Evolutionary conservation across 129 eudicot species (phyloP), one percentile per base, ranked within the genome.

Genomic region (Kitagawia praeruptora): DNA sequence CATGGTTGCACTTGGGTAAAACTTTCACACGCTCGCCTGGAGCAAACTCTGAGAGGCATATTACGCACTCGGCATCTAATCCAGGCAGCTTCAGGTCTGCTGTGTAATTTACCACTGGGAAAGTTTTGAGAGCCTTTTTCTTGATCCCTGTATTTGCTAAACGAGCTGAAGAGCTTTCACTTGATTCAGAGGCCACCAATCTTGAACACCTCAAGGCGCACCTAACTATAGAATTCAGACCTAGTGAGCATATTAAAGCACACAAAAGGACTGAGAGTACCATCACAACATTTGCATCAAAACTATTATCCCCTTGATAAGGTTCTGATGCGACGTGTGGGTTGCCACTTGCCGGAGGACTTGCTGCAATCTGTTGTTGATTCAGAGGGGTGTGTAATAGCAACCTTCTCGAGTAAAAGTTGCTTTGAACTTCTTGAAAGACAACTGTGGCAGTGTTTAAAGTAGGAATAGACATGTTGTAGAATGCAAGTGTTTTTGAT

Each of bases 261-360:
- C 97, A 93, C 46, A 93, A 76, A 69, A 93, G 96, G 46, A 93
- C 93, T 12, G 95, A 88, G 0, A 93, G 83, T 11, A 93, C 95
- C 98, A 91, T 87, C 8, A 91, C 95, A n/a, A 93, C 95, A 78
- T 93, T 93, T 25, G 95, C 89, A 69, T 93, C 97, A 41, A 93
- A 89, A n/a, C 83, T 83, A 85, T 81, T 90, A 56, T 83, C 85
- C 70, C 58, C 78, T 4, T 85, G 72, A 82, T 75, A 53, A 11
- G 85, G 84, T 58, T 76, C 74, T 37, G 88, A 82, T 14, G 80
- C n/a, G 41, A 37, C 58, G 21, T 63, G 81, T 47, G 19, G 5
- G 58, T 40, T 61, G 46, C 61, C 75, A 46, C 75, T 66, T 5
- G 18, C 8, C 21, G 79, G 72, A 25, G 83, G 78, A 27, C 74